Evolutionary conservation across 805 yeast species (phyloP).

Genomic region (Scheffersomyces spartinae): DNA sequence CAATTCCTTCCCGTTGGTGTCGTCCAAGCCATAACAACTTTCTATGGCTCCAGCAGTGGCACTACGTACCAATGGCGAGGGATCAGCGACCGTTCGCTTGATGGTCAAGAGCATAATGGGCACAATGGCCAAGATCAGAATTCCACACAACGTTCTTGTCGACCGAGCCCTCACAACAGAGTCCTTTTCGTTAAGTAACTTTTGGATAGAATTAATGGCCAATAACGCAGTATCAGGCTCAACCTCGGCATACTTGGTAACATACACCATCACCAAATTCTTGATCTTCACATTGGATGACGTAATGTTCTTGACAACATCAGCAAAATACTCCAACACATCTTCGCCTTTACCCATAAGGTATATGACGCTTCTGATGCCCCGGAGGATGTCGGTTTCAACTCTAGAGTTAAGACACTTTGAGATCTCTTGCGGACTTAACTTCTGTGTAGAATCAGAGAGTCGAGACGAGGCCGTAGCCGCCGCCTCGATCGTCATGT

Average conservation of each 20-base stretch:
- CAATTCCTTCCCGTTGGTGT: conserved; percentile 36
- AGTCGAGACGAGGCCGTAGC: conserved; percentile 60
- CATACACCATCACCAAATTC: conserved; percentile 64
- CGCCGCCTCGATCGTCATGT: conserved; percentile 73
- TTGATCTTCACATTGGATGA: conserved; percentile 50
- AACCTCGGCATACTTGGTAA: conserved; percentile 64
- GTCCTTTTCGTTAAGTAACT: conserved; percentile 57
- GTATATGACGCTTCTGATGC: conserved; percentile 31
- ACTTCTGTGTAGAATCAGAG: conserved; percentile 48
- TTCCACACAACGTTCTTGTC: conserved; percentile 71
- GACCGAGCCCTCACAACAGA: conserved; percentile 64
- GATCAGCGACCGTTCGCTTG: conserved; percentile 55
- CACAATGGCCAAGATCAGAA: conserved; percentile 66
- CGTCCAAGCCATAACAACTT: conserved; percentile 35
- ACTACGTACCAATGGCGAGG: conserved; percentile 66
- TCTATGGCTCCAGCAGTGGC: conserved; percentile 70
- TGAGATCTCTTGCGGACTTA: conserved; percentile 55
- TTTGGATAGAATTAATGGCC: conserved; percentile 86
- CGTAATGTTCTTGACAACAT: conserved; percentile 79
- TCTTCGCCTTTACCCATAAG: conserved; percentile 26
- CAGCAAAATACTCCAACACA: conserved; percentile 51
- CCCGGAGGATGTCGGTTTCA: conserved; percentile 39
- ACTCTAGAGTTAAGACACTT: conserved; percentile 55
- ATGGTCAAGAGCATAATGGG: conserved; percentile 71
- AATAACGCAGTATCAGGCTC: conserved; percentile 87